Conservation (phyloP, 2,329 filamentous ascomycete species). For the Metarhizium sp. region DNA sequence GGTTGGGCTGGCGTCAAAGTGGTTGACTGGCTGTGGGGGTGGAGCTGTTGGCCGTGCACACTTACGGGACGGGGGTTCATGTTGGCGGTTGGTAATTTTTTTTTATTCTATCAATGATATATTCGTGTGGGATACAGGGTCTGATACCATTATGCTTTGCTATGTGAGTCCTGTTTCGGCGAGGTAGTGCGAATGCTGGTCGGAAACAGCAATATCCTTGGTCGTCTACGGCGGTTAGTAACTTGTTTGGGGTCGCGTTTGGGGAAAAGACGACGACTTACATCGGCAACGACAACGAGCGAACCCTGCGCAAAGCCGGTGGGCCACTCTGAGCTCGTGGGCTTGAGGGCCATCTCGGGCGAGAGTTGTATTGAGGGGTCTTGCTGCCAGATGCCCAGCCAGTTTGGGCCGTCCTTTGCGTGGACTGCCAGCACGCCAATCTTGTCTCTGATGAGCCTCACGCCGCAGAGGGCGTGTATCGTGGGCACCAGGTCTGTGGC, state of each 20-base stretch:
- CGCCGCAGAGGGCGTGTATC: not conserved
- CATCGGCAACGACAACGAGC: slow-evolving; percentile 4
- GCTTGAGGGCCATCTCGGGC: not conserved
- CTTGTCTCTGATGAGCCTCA: slow-evolving; percentile 5
- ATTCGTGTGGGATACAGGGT: not conserved
- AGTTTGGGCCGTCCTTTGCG: slow-evolving; percentile 5
- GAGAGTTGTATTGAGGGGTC: not conserved
- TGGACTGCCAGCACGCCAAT: slow-evolving; percentile 6
- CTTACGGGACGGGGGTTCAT: not conserved
- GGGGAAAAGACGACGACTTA: slow-evolving; percentile 2
- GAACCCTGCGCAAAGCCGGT: not conserved
- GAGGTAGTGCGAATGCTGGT: not conserved
- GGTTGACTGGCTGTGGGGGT: not conserved
- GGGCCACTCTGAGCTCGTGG: slow-evolving; percentile 4
- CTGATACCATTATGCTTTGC: not conserved
- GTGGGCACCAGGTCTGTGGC: not conserved
- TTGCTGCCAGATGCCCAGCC: slow-evolving; percentile 7
- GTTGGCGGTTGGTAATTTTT: no score
- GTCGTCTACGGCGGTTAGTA: not conserved
- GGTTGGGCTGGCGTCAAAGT: no score
- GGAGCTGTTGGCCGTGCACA: not conserved
- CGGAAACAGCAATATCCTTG: slow-evolving; percentile 14
- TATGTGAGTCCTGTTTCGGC: not conserved
- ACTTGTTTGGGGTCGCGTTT: not conserved
- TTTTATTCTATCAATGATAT: no score